Evolutionary conservation across 176 grass and related monocot species (phyloP).

Genomic region (Hordeum marinum): DNA sequence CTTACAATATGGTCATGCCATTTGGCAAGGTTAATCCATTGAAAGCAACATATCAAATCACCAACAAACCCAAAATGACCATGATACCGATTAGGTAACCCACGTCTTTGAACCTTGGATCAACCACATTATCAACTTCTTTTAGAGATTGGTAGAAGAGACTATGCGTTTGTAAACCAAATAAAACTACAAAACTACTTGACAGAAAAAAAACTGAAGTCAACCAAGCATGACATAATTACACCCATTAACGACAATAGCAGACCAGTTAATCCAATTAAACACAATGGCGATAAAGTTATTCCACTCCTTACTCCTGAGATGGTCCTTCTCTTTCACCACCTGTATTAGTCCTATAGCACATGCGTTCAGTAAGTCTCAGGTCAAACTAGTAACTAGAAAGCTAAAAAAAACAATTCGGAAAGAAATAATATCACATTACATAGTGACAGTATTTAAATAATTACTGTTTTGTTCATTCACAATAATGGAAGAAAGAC

Average conservation of each 20-base stretch:
- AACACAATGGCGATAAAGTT: not conserved
- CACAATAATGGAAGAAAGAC: not conserved
- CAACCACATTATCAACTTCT: not conserved
- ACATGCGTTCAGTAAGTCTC: not conserved
- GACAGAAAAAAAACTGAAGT: not conserved
- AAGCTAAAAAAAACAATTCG: not conserved
- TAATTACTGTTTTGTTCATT: not conserved
- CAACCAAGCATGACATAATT: not conserved
- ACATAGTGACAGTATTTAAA: not conserved
- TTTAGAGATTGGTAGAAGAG: not conserved
- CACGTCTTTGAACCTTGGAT: not conserved
- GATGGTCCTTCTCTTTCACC: not conserved
- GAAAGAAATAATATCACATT: not conserved
- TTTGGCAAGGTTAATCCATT: not conserved
- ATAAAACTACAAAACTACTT: not conserved
- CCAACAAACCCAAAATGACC: not conserved
- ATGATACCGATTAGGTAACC: not conserved
- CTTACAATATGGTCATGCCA: not conserved
- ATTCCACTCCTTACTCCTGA: not conserved
- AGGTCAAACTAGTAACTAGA: not conserved
- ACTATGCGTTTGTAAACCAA: not conserved
- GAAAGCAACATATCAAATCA: not conserved
- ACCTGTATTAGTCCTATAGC: not conserved
- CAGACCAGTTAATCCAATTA: conserved; percentile 7
- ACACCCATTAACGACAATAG: not conserved